Base-by-base conservation (phyloP, 441 rosid genomes). In the Brassica hybrid region DNA sequence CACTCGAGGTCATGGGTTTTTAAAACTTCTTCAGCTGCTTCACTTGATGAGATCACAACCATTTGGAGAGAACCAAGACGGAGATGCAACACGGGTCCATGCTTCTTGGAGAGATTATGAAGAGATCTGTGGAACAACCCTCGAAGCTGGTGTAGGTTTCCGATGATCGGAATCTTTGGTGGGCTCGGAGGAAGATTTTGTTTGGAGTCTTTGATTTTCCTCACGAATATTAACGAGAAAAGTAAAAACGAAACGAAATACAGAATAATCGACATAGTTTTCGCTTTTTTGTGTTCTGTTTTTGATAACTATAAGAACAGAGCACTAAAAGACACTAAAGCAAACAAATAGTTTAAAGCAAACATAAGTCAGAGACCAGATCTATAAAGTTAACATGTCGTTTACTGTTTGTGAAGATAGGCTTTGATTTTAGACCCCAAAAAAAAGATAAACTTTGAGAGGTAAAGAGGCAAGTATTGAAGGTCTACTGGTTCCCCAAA, bases 21-120 rank as follows among this genome's bases (percentile, higher is more conserved):
- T 23, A 88, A 72, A 54, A 74, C 85, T 50, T 84, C 84, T 73
- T 75, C 77, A 34, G 88, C 87, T 14, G 82, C 82, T 60, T 86
- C 86, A 6, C 86, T 79, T 0, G 88, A 86, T 16, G 88, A 85
- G 48, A 86, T 50, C 0, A 86, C 65, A 6, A 84, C 77, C 10
- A 38, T 21, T 7, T 71, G 74, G 6, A 81, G 7, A 8, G 65
- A 50, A 3, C 87, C 88, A 6, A 84, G 67, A 11, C 71, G 69
- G 30, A 86, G 78, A 1, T 76, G 72, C 84, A 85, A 81, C 60
- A 88, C 82, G 0, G 86, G 84, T 18, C 88, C 90, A 16, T 88
- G 73, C 73, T 78, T 85, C 13, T 58, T 68, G 65, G 85, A 81
- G 71, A 88, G 81, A 2, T 77, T 13, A 45, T 74, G 60, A 3